These are phyloP conservation scores for Sutorius eximius DNA, from an alignment of 1,284 basidiomycete genomes.

Conservation along the genomic window DNA sequence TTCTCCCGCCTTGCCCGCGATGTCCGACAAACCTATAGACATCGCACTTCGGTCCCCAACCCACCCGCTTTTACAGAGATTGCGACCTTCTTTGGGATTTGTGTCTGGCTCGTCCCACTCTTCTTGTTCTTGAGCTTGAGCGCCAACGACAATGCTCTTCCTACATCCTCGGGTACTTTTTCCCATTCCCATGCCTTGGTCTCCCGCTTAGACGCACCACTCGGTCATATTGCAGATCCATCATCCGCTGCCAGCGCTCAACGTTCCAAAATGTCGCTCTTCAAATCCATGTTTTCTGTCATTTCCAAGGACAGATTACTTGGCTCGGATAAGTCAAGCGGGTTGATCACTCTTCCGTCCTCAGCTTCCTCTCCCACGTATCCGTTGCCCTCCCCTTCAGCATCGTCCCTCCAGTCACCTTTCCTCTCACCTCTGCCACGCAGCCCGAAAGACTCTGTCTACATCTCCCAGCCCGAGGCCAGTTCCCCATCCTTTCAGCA, in stretches of 20 bases:
- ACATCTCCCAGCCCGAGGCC: conserved; percentile 5
- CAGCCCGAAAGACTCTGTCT: conserved; percentile 14
- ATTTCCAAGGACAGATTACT: conserved; percentile 38
- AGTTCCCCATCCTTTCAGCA: conserved; percentile 6
- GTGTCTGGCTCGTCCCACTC: conserved; percentile 89
- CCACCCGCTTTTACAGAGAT: conserved; percentile 82
- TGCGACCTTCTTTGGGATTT: conserved; percentile 89
- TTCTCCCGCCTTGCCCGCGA: conserved; percentile 72
- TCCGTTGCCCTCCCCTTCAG: conserved; percentile 22
- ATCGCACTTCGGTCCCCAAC: conserved; percentile 39
- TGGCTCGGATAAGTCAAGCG: conserved; percentile 46
- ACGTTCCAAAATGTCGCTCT: conserved; percentile 52
- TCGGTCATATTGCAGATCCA: conserved; percentile 39
- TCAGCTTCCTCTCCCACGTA: conserved; percentile 17
- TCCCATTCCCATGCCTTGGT: neutral
- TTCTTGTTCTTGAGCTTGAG: conserved; percentile 92
- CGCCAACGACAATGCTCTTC: conserved; percentile 92
- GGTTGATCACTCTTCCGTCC: conserved; percentile 61
- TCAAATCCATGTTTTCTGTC: conserved; percentile 61
- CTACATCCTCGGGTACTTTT: conserved; percentile 49
- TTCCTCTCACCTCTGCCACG: conserved; percentile 29
- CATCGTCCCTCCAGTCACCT: conserved; percentile 19
- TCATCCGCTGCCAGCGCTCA: conserved; percentile 32
- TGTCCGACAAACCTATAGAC: conserved; percentile 44
- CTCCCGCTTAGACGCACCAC: neutral